Percentiles rank a stretch among this genome's conserved stretches.
phyloP scores from a whole-genome alignment of 768 basidiomycete genomes.

The Tremella yokohamensis region DNA sequence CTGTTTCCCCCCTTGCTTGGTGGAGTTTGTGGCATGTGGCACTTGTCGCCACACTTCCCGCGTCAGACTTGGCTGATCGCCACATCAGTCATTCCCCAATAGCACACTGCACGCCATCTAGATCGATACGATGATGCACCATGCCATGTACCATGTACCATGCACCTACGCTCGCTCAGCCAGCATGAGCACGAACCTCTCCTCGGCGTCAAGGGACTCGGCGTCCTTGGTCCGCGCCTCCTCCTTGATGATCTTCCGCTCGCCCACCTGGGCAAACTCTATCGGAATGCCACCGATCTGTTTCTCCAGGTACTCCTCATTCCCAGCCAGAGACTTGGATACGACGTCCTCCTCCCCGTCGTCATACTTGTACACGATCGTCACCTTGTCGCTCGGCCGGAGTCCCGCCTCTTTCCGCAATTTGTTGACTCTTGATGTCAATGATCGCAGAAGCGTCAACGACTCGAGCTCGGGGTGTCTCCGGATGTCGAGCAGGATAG shows the following conservation, averaged over 20 bases:
- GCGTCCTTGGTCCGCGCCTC: constrained; percentile 59
- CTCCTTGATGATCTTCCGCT: constrained; percentile 62
- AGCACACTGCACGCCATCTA: too few relatives aligned
- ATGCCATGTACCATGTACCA: too few relatives aligned
- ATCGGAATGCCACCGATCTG: constrained; percentile 70
- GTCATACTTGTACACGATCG: constrained; percentile 78
- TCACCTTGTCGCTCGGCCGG: constrained; percentile 89
- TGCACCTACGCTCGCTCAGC: constrained; percentile 10
- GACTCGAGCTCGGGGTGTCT: constrained; percentile 78
- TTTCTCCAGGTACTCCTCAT: constrained; percentile 67
- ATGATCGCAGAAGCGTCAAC: constrained; percentile 83
- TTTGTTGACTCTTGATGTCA: constrained; percentile 90
- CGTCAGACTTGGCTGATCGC: too few relatives aligned
- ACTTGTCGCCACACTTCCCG: too few relatives aligned
- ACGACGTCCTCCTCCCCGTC: constrained; percentile 61
- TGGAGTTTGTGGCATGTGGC: too few relatives aligned
- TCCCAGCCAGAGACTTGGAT: constrained; percentile 58
- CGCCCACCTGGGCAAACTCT: constrained; percentile 59
- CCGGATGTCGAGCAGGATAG: constrained; percentile 84
- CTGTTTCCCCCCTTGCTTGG: too few relatives aligned
- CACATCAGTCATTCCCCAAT: too few relatives aligned
- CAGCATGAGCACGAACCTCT: constrained; percentile 34
- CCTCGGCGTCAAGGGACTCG: constrained; percentile 27
- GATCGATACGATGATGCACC: too few relatives aligned
- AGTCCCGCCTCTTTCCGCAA: constrained; percentile 92